A percentile compares a stretch with the other conserved stretches of the same genome.
Evolutionary conservation across 2,329 filamentous ascomycete genomes (phyloP).

Genomic region (Aulographum hederae): DNA sequence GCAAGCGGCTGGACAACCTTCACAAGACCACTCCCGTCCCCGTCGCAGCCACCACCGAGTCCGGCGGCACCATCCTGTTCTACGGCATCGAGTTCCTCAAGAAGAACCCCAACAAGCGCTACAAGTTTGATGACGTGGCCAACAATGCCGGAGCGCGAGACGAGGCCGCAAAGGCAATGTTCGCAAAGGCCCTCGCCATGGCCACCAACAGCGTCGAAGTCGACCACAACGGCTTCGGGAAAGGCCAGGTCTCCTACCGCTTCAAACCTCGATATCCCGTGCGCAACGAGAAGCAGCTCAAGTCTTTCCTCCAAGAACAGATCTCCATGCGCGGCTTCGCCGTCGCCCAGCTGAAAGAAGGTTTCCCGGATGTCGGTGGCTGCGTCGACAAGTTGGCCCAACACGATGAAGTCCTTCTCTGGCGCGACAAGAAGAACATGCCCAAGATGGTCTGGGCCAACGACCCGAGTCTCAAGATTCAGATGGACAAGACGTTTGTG

Average conservation of each 20-base stretch:
- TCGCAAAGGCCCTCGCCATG: no score
- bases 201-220: no score
- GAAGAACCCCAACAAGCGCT: no score
- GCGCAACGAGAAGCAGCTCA: conserved; percentile 55
- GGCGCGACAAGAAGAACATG: conserved; percentile 83
- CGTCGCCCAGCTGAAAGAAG: conserved; percentile 87
- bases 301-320: conserved; percentile 65
- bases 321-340: conserved; percentile 62
- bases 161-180: no score
- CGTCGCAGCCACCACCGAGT: conserved; percentile 58
- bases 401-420: conserved; percentile 65
- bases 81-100: conserved; percentile 75
- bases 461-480: conserved; percentile 56
- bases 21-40: conserved; percentile 39
- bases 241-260: conserved; percentile 59
- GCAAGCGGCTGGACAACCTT: conserved; percentile 2
- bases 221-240: conserved; percentile 37
- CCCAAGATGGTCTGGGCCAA: conserved; percentile 78
- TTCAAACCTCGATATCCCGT: conserved; percentile 79
- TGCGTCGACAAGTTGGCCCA: conserved; percentile 61
- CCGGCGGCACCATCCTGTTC: no score
- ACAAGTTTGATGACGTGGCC: no score
- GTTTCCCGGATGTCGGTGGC: conserved; percentile 73
- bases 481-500: conserved; percentile 68
- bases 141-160: no score